Evolutionary conservation across 2,329 filamentous ascomycete genomes (phyloP).

Genomic region (Aspergillus amoenus): DNA sequence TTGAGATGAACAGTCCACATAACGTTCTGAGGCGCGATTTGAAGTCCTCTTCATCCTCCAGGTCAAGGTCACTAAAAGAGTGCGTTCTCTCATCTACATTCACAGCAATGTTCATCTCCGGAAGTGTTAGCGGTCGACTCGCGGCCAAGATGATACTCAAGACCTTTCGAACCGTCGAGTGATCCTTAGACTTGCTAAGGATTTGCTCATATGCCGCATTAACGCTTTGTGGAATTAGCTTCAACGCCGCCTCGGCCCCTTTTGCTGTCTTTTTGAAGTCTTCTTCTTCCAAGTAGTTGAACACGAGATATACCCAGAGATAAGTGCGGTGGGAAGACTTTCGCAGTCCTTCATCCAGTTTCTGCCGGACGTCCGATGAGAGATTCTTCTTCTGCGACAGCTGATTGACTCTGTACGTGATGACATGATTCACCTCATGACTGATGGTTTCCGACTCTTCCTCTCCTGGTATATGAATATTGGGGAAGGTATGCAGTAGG

Average conservation of each 20-base stretch:
- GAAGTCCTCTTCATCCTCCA: slow-evolving; percentile 15
- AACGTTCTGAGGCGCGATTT: slow-evolving; percentile 7
- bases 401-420: slow-evolving; percentile 25
- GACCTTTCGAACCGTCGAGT: slow-evolving; percentile 6
- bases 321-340: slow-evolving; percentile 5
- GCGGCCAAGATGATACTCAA: slow-evolving; percentile 19
- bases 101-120: slow-evolving; percentile 13
- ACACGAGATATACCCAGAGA: not conserved
- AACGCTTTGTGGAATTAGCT: slow-evolving; percentile 23
- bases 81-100: slow-evolving; percentile 7
- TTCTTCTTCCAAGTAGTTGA: slow-evolving; percentile 14
- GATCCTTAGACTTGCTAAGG: slow-evolving; percentile 12
- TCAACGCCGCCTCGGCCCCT: not conserved
- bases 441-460: slow-evolving; percentile 37
- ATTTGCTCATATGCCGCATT: slow-evolving; percentile 30
- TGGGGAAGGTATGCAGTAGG: slow-evolving; percentile 22
- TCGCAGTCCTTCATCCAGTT: slow-evolving; percentile 7
- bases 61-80: slow-evolving; percentile 13
- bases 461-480: slow-evolving; percentile 39
- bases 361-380: slow-evolving; percentile 4
- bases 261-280: slow-evolving; percentile 6
- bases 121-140: slow-evolving; percentile 1
- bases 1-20: slow-evolving; percentile 21
- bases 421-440: slow-evolving; percentile 38
- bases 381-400: slow-evolving; percentile 18